These are phyloP conservation scores for Amanita rimosa DNA, from an alignment of 768 basidiomycete genomes.

Conservation along the genomic window DNA sequence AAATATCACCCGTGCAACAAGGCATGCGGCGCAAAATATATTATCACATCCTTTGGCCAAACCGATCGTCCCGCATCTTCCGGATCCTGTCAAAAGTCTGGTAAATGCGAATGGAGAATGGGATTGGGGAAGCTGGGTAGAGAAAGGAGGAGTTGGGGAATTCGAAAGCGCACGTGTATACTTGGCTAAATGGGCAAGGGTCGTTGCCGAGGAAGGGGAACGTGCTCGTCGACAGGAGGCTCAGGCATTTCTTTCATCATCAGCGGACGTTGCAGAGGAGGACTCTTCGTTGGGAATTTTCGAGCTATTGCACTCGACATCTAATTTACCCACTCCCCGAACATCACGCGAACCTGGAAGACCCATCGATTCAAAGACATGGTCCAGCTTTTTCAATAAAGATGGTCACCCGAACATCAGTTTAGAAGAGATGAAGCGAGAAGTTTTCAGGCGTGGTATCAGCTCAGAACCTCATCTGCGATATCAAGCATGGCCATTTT, in stretches of 20 bases:
- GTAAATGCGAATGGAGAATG: constrained; percentile 86
- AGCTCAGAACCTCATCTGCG: constrained; percentile 41
- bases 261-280: constrained; percentile 40
- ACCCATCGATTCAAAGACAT: constrained; percentile 64
- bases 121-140: constrained; percentile 91
- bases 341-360: constrained; percentile 70
- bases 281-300: constrained; percentile 76
- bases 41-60: constrained; percentile 93
- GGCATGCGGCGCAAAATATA: constrained; percentile 90
- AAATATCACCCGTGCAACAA: constrained; percentile 85
- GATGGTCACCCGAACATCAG: constrained; percentile 59
- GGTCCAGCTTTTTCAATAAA: constrained; percentile 69
- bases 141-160: constrained; percentile 87
- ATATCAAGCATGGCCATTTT: constrained; percentile 81
- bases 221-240: constrained; percentile 75
- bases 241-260: constrained; percentile 47
- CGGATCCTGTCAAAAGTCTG: constrained; percentile 84
- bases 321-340: constrained; percentile 74
- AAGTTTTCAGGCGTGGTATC: constrained; percentile 73
- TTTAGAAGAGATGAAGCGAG: constrained; percentile 58
- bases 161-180: constrained; percentile 96
- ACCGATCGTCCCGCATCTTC: constrained; percentile 92
- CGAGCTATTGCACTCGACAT: constrained; percentile 70
- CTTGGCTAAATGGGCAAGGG: constrained; percentile 92
- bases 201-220: constrained; percentile 97